phyloP scores from a whole-genome alignment of 345 rosid species.

The Theobroma cacao region DNA sequence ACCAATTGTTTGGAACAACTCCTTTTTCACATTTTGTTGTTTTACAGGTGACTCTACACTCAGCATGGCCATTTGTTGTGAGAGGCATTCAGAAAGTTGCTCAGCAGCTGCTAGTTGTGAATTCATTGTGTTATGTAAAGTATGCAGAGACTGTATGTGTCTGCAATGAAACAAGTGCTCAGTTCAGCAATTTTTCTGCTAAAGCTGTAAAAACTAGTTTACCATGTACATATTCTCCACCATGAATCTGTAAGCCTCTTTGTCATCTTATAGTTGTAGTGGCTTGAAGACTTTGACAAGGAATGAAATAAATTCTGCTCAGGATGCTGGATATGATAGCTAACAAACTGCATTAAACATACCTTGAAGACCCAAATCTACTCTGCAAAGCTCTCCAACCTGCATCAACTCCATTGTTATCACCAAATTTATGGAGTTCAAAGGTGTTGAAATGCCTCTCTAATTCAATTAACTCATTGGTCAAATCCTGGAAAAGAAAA shows the following conservation, averaged over 20 bases:
- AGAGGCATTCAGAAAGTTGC: constrained; percentile 79
- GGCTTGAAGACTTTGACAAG: not conserved
- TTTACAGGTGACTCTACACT: constrained; percentile 68
- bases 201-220: constrained; percentile 1
- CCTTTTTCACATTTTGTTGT: constrained; percentile 63
- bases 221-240: not conserved
- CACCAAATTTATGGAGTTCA: constrained; percentile 79
- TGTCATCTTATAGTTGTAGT: not conserved
- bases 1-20: constrained; percentile 85
- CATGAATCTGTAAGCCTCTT: constrained; percentile 7
- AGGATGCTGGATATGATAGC: not conserved
- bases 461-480: constrained; percentile 74
- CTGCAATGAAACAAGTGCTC: constrained; percentile 46
- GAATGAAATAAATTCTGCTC: not conserved
- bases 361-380: constrained; percentile 74
- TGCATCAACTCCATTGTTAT: constrained; percentile 40
- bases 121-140: constrained; percentile 67
- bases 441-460: constrained; percentile 87
- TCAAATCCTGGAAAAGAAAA: constrained; percentile 59
- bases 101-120: constrained; percentile 88
- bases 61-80: constrained; percentile 78
- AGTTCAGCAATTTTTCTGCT: constrained; percentile 8
- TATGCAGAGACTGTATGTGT: constrained; percentile 57
- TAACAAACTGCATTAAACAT: constrained; percentile 15
- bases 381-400: constrained; percentile 45